These are phyloP conservation scores for Fusarium equiseti DNA, from an alignment of 2,329 filamentous ascomycete species.

Conservation along the genomic window DNA sequence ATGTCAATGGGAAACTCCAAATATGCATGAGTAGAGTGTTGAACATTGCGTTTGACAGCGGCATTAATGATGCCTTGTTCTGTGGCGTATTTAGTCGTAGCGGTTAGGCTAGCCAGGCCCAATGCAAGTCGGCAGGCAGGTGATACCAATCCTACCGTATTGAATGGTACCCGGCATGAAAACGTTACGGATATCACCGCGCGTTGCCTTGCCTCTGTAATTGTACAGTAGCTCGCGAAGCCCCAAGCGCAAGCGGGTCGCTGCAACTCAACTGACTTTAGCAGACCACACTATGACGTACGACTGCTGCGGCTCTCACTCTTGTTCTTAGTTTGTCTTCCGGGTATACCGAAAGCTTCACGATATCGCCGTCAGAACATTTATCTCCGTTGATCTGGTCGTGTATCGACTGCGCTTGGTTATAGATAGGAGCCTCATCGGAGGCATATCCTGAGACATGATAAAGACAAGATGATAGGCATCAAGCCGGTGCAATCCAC, in stretches of 20 bases:
- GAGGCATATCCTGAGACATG: neutral
- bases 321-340: too few relatives aligned
- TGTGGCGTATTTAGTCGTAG: neutral
- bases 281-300: neutral
- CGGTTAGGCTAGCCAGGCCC: neutral
- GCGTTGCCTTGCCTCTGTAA: neutral
- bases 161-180: neutral
- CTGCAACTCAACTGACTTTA: neutral
- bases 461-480: neutral
- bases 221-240: neutral
- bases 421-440: neutral
- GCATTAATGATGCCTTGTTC: neutral
- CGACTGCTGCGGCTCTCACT: neutral
- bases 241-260: neutral
- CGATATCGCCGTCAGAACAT: neutral
- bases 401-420: neutral
- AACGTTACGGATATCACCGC: neutral
- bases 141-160: neutral
- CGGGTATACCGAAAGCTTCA: neutral
- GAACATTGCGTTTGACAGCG: neutral
- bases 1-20: neutral
- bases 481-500: neutral
- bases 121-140: neutral
- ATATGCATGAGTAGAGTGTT: neutral
- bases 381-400: neutral